A percentile compares a stretch with the other conserved stretches of the same genome.
Evolutionary conservation across 768 basidiomycete genomes (phyloP).

Genomic region (Leucocoprinus birnbaumii): DNA sequence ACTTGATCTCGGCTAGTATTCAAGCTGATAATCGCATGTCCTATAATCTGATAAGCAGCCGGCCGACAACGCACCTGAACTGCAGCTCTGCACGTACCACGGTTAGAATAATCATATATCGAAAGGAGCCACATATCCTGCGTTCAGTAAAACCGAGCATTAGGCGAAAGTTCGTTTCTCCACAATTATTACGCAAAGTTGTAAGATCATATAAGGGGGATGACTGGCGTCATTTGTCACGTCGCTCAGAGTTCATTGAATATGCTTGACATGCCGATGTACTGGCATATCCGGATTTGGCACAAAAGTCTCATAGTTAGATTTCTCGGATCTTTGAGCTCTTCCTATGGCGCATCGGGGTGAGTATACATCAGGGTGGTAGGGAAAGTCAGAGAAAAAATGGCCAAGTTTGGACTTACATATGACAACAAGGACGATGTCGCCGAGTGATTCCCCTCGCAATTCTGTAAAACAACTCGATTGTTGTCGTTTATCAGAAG

Average conservation of each 20-base stretch:
- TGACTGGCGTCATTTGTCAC: conserved; percentile 33
- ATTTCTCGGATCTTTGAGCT: not conserved
- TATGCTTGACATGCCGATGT: conserved; percentile 32
- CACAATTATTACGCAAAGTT: conserved; percentile 36
- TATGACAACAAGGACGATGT: conserved; percentile 54
- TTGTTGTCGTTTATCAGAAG: no score
- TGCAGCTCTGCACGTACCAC: no score
- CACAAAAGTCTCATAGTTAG: not conserved
- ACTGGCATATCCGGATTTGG: conserved; percentile 10
- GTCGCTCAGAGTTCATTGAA: conserved; percentile 38
- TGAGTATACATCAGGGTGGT: conserved; percentile 4
- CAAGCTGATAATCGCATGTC: no score
- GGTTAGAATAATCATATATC: no score
- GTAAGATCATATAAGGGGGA: conserved; percentile 30
- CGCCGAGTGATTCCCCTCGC: no score
- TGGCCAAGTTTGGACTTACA: conserved; percentile 24
- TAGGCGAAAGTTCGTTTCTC: conserved; percentile 25
- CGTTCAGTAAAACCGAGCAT: conserved; percentile 16
- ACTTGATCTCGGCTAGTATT: no score
- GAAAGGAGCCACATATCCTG: conserved; percentile 12
- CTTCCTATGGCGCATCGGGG: conserved; percentile 27
- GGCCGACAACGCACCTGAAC: no score
- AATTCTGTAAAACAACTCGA: no score
- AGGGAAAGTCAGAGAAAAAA: not conserved
- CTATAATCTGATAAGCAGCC: no score